Percentiles rank a stretch among this genome's conserved stretches.
Conservation (phyloP, 2,329 filamentous ascomycete genomes). For the Alternaria novae-zelandiae region DNA sequence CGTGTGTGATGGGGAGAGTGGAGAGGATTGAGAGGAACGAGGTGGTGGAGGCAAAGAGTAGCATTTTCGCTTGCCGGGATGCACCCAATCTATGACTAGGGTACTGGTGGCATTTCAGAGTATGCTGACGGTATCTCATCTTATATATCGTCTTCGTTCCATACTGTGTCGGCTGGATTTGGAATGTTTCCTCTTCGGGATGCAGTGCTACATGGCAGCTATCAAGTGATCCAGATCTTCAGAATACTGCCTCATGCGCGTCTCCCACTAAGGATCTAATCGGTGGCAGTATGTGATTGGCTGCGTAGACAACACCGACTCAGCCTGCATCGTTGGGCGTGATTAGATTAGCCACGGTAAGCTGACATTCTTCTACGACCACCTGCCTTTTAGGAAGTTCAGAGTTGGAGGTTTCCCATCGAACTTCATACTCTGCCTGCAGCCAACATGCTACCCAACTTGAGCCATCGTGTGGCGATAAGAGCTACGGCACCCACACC, state of each 20-base stretch:
- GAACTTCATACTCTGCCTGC: neutral
- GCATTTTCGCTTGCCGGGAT: neutral
- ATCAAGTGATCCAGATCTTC: neutral
- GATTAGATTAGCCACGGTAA: neutral
- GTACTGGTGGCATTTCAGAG: neutral
- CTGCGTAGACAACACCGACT: neutral
- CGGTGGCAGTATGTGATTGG: neutral
- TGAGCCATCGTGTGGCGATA: slow-evolving; percentile 22
- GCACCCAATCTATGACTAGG: neutral
- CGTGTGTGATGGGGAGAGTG: neutral
- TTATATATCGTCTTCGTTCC: neutral
- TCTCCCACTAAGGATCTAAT: neutral
- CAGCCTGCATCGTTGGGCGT: neutral
- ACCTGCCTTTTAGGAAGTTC: neutral
- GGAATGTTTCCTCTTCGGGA: neutral
- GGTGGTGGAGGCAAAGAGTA: neutral
- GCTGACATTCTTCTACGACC: neutral
- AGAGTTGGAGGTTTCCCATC: neutral
- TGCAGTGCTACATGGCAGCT: neutral
- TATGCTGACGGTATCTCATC: neutral
- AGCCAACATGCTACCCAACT: slow-evolving; percentile 13
- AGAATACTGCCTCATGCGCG: neutral
- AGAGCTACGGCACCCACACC: slow-evolving; percentile 19
- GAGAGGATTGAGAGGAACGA: neutral
- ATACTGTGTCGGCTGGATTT: neutral